Evolutionary conservation across 164 flowering plant species (phyloP), one percentile per base, ranked within the genome.

Genomic region (Stephania japonica): DNA sequence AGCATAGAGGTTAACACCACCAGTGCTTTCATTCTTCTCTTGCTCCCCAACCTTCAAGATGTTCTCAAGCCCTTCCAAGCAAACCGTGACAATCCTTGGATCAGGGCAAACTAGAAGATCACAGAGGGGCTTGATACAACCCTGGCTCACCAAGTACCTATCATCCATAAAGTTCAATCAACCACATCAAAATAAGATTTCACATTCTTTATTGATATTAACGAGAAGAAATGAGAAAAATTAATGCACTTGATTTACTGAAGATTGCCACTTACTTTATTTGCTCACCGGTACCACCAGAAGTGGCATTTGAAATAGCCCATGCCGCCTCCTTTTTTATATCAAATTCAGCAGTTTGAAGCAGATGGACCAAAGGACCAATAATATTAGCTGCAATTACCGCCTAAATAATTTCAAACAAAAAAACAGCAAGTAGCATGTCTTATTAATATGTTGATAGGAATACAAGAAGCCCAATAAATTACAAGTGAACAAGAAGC

Each of bases 251-350:
- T 32, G 38, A 32, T 32, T 32, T 32, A 32, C 38, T 32, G 4
- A 1, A 27, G 32, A 1, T 2, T 4, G 38, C 27, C 13, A 47
- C 83, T 74, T 83, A 91, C 97, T 85, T 89, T 69, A 91, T 91
- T 78, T 92, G 97, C 6, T 90, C 92, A 42, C 83, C 82, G 49
- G 85, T 81, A n/a, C 97, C 95, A 70, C 95, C 94, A 73, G 92
- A 90, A 7, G 93, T 88, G 42, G 94, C 97, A 83, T 92, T 91
- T 26, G 92, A 90, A 61, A 92, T 86, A 47, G 93, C 91, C 94
- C 93, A 91, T 32, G 97, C 94, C 61, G 97, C 97, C 74, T 90
- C 97, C 76, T 88, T 90, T 82, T 90, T 90, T 38, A 90, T 88
- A 50, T 91, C 93, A 76, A 91, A 92, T 72, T 92, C 96, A 47